phyloP scores from a whole-genome alignment of 495 filamentous ascomycete species.

The Hypoxylon perforatum region DNA sequence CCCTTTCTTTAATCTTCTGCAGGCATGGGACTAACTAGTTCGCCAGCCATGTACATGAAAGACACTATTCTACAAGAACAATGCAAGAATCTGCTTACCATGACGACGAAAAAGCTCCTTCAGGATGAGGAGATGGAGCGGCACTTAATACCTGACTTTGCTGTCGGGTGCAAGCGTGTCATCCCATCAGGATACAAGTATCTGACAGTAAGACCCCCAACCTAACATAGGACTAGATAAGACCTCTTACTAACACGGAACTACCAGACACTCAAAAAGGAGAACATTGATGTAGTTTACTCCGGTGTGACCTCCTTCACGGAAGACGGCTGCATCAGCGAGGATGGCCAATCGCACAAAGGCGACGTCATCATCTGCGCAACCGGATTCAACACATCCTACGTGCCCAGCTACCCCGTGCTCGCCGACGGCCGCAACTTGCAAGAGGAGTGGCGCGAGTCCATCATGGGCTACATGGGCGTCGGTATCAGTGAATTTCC shows the following conservation, averaged over 20 bases:
- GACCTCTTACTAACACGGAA: background rate
- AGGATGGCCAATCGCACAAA: slow-evolving; percentile 57
- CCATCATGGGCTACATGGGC: slow-evolving; percentile 54
- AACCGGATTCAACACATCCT: slow-evolving; percentile 61
- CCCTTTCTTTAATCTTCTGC: slow-evolving; percentile 47
- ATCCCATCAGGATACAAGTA: slow-evolving; percentile 51
- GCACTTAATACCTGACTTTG: slow-evolving; percentile 53
- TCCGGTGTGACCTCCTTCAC: slow-evolving; percentile 57
- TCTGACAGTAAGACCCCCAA: slow-evolving; percentile 52
- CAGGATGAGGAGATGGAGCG: slow-evolving; percentile 18
- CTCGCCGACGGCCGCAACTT: slow-evolving; percentile 46
- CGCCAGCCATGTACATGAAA: slow-evolving; percentile 46
- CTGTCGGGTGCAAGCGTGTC: slow-evolving; percentile 62
- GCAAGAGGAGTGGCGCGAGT: slow-evolving; percentile 49
- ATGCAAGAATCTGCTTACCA: slow-evolving; percentile 46
- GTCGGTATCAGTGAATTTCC: slow-evolving; percentile 53
- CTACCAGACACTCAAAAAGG: slow-evolving; percentile 59
- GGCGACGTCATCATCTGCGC: slow-evolving; percentile 60
- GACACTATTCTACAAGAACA: slow-evolving; percentile 31
- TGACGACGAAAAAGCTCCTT: slow-evolving; percentile 58
- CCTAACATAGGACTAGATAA: background rate
- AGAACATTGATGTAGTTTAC: slow-evolving; percentile 59
- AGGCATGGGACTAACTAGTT: slow-evolving; percentile 33
- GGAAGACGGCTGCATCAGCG: slow-evolving; percentile 58
- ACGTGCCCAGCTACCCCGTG: slow-evolving; percentile 30